Conservation (phyloP, 2,329 filamentous ascomycete genomes). For the Zasmidium cellare region DNA sequence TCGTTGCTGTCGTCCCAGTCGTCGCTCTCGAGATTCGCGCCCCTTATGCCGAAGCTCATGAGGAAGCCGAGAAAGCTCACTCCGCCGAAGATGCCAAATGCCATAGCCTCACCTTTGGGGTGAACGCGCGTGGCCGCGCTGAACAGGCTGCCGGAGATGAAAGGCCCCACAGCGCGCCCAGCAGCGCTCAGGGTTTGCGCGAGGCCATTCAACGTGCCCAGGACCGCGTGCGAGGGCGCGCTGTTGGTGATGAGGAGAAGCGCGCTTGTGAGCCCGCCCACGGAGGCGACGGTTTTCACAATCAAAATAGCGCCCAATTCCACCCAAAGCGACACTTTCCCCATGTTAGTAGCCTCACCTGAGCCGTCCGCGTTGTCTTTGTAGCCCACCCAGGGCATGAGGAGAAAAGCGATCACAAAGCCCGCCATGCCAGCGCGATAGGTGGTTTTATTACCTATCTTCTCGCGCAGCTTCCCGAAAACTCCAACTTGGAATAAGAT, state of each 20-base stretch:
- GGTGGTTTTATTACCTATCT: slow-evolving; percentile 79
- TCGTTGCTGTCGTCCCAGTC: slow-evolving; percentile 51
- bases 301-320: slow-evolving; percentile 81
- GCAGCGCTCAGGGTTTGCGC: slow-evolving; percentile 92
- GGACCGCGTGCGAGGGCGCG: slow-evolving; percentile 77
- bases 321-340: slow-evolving; percentile 70
- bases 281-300: slow-evolving; percentile 85
- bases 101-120: slow-evolving; percentile 79
- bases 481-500: slow-evolving; percentile 87
- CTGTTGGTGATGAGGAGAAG: slow-evolving; percentile 92
- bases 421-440: slow-evolving; percentile 78
- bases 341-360: slow-evolving; percentile 52
- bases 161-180: slow-evolving; percentile 83
- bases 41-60: slow-evolving; percentile 74
- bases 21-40: slow-evolving; percentile 59
- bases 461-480: slow-evolving; percentile 75
- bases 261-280: slow-evolving; percentile 86
- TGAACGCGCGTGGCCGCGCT: slow-evolving; percentile 71
- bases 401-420: slow-evolving; percentile 76
- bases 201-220: slow-evolving; percentile 89
- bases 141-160: slow-evolving; percentile 84
- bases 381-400: slow-evolving; percentile 91
- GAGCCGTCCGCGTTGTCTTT: slow-evolving; percentile 53
- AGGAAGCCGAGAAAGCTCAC: slow-evolving; percentile 79
- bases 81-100: slow-evolving; percentile 85